A percentile compares a stretch with the other conserved stretches of the same genome.
These are phyloP conservation scores for Allomyces arbusculus DNA, from an alignment of 192 early-diverging fungal genomes.

Conservation along the genomic window DNA sequence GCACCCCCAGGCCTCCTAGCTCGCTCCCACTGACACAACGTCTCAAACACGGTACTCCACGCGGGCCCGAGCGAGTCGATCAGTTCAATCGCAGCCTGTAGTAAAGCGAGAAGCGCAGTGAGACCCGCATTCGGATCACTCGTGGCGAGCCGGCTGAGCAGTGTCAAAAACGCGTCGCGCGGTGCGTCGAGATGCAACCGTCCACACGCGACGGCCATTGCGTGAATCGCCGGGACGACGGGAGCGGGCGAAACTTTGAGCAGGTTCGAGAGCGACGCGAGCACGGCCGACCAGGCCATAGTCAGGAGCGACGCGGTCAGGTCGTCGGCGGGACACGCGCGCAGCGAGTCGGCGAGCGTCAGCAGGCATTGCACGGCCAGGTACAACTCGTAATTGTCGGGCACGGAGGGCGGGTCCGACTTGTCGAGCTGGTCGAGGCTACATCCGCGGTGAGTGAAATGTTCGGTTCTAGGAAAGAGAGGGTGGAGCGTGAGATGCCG, in stretches of 20 bases:
- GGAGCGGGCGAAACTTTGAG: too few species aligned
- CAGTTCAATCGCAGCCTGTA: too few species aligned
- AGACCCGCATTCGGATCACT: neutral
- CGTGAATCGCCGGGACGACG: neutral
- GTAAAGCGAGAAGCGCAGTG: too few species aligned
- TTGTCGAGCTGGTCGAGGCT: conserved; percentile 85
- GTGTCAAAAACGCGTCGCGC: neutral
- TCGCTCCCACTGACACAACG: too few species aligned
- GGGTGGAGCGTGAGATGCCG: too few species aligned
- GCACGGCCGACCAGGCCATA: too few species aligned
- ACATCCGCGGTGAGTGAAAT: neutral
- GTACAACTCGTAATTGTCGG: conserved; percentile 71
- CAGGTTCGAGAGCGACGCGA: too few species aligned
- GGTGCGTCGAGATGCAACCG: neutral
- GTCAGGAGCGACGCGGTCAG: neutral
- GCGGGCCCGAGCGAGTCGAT: too few species aligned
- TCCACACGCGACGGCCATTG: neutral
- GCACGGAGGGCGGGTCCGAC: conserved; percentile 63
- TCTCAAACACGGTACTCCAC: too few species aligned
- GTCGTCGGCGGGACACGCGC: conserved; percentile 10
- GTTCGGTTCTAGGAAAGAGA: too few species aligned
- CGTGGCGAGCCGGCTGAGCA: neutral
- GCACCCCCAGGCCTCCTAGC: too few species aligned
- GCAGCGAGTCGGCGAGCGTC: conserved; percentile 17
- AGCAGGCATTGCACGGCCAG: conserved; percentile 51